Evolutionary conservation across 768 basidiomycete species (phyloP).

Genomic region (Arthromyces matolae): DNA sequence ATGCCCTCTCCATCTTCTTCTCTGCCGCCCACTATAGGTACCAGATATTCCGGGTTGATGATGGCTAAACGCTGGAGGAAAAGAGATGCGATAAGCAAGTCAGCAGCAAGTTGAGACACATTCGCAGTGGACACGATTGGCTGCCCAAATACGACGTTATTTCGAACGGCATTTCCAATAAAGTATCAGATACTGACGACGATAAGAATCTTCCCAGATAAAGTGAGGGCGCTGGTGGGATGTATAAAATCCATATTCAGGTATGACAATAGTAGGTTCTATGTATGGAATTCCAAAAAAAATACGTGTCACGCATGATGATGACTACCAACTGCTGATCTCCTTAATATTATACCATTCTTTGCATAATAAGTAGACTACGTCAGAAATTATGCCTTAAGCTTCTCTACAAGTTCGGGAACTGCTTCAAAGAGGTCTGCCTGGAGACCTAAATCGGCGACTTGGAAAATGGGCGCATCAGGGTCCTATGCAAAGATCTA

Average conservation of each 20-base stretch:
- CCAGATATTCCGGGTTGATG: constrained; percentile 57
- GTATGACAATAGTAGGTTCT: too few relatives aligned
- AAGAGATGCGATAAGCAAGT: constrained; percentile 68
- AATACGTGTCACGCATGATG: too few relatives aligned
- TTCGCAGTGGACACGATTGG: constrained; percentile 81
- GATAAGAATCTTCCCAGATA: constrained; percentile 40
- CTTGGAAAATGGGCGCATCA: constrained; percentile 98
- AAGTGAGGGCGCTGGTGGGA: constrained; percentile 17
- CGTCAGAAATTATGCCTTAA: constrained; percentile 59
- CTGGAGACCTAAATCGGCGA: constrained; percentile 92
- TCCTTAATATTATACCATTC: too few relatives aligned
- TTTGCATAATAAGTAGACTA: neutral
- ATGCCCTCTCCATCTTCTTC: constrained; percentile 60
- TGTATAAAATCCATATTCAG: too few relatives aligned
- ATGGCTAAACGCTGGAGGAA: constrained; percentile 57
- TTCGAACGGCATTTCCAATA: constrained; percentile 2
- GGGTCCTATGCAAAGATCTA: constrained; percentile 57
- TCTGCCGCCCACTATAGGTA: constrained; percentile 71
- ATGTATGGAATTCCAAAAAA: too few relatives aligned
- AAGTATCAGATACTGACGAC: constrained; percentile 33
- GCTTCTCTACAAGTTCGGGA: constrained; percentile 84
- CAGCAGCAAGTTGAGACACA: constrained; percentile 73
- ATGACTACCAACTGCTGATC: too few relatives aligned
- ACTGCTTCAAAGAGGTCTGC: constrained; percentile 92
- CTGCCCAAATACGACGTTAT: constrained; percentile 25